phyloP scores from a whole-genome alignment of 1,139 yeast species.

The Candida tropicalis region DNA sequence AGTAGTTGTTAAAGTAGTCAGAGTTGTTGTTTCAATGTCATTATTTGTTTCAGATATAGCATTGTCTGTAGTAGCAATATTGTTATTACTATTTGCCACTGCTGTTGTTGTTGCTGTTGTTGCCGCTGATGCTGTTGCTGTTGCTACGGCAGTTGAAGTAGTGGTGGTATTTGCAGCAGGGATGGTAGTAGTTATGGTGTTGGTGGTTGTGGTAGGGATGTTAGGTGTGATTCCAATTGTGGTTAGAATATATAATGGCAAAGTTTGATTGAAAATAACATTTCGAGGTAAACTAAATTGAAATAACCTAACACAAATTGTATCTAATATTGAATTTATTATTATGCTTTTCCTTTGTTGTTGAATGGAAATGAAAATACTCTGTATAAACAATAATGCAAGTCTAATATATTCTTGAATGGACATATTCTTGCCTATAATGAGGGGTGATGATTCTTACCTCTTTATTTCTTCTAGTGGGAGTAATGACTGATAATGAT shows the following conservation, averaged over 20 bases:
- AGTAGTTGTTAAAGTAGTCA: background rate
- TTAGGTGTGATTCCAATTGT: background rate
- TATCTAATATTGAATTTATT: slow-evolving; percentile 5
- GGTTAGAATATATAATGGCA: slow-evolving; percentile 2
- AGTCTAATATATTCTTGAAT: slow-evolving; percentile 6
- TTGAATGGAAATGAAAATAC: background rate
- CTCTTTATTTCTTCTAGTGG: too few species aligned
- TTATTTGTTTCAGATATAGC: background rate
- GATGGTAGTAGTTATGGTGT: background rate
- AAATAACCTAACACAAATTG: background rate
- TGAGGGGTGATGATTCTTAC: too few species aligned
- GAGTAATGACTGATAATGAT: too few species aligned
- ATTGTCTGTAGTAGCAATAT: background rate
- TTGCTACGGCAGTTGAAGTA: background rate
- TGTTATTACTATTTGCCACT: too few species aligned
- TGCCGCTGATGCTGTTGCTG: background rate
- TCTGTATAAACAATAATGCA: slow-evolving; percentile 5
- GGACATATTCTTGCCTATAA: slow-evolving; percentile 6
- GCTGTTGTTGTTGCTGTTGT: too few species aligned
- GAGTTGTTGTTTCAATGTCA: background rate
- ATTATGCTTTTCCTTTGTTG: slow-evolving; percentile 1
- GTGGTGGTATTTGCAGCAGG: background rate
- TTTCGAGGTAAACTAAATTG: background rate
- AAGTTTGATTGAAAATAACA: background rate
- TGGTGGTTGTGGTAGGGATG: background rate